A percentile compares a stretch with the other conserved stretches of the same genome.
phyloP scores from a whole-genome alignment of 176 grass and related monocot species.

The Hordeum marinum region DNA sequence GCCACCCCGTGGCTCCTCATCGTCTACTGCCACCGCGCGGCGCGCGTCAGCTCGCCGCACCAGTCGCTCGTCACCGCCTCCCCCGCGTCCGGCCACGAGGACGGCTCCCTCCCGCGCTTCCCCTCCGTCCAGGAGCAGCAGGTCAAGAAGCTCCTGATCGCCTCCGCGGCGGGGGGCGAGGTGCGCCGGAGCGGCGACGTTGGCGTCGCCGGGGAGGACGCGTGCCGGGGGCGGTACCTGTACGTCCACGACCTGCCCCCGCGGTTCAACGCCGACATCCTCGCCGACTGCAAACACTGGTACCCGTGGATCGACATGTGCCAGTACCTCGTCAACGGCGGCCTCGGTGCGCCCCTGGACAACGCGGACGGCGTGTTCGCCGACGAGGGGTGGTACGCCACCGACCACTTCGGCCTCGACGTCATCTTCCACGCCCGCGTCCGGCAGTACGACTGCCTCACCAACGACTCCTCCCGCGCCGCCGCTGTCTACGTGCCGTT shows the following conservation, averaged over 20 bases:
- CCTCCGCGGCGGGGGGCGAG: constrained; percentile 1
- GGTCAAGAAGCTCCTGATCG: constrained; percentile 6
- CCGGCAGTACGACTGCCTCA: constrained; percentile 65
- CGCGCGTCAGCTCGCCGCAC: constrained; percentile 7
- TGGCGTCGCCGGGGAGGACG: neutral
- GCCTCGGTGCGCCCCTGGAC: constrained; percentile 46
- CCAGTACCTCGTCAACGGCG: constrained; percentile 59
- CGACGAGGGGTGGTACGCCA: constrained; percentile 65
- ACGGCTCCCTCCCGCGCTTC: constrained; percentile 1
- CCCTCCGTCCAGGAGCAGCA: neutral
- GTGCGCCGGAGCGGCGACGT: neutral
- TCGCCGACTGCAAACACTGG: constrained; percentile 39
- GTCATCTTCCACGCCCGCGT: constrained; percentile 62
- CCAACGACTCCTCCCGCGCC: constrained; percentile 52
- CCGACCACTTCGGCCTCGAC: constrained; percentile 79
- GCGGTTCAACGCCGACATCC: constrained; percentile 60
- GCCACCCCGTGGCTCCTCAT: constrained; percentile 57
- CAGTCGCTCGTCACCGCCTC: neutral
- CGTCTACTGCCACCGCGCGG: constrained; percentile 45
- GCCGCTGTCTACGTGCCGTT: constrained; percentile 64
- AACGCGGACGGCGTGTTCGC: constrained; percentile 55
- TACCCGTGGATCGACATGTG: constrained; percentile 74
- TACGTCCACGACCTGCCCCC: constrained; percentile 65
- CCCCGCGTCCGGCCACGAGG: neutral
- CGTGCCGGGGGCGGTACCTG: constrained; percentile 49